Conservation (phyloP, 176 grass and related monocot genomes). For the Poa annua region DNA sequence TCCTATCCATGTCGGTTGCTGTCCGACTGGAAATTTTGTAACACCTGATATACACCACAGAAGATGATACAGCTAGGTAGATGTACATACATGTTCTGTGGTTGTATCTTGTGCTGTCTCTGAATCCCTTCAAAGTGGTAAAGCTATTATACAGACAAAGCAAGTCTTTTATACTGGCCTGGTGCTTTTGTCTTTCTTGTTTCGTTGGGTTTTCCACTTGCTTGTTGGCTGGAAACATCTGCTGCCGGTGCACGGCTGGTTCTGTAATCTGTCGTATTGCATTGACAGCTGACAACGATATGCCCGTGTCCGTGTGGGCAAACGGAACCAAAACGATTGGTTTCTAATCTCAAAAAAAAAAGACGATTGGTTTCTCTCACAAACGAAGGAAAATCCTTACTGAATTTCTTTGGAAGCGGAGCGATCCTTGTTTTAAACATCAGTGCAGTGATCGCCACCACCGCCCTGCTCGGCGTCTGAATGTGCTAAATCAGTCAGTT, state of each 20-base stretch:
- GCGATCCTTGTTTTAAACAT: background rate
- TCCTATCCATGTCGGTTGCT: conserved; percentile 40
- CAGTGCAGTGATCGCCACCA: background rate
- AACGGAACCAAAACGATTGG: background rate
- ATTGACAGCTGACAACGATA: background rate
- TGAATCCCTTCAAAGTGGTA: conserved; percentile 1
- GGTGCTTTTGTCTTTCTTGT: conserved; percentile 10
- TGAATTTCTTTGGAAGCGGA: background rate
- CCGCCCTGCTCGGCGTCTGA: background rate
- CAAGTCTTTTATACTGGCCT: background rate
- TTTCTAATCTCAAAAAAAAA: too few relatives aligned
- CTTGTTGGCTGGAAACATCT: background rate
- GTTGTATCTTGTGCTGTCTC: conserved; percentile 32
- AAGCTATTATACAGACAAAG: conserved; percentile 6
- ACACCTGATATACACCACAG: conserved; percentile 36
- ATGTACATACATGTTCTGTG: conserved; percentile 50
- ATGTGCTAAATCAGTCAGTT: background rate
- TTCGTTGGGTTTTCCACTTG: background rate
- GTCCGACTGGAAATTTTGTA: conserved; percentile 47
- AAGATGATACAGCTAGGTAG: conserved; percentile 37
- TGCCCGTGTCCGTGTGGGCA: background rate
- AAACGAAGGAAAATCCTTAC: background rate
- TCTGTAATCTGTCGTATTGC: background rate
- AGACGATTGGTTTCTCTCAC: background rate
- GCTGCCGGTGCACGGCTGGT: background rate